Evolutionary conservation across 495 filamentous ascomycete species (phyloP), one percentile per base, ranked within the genome.

Genomic region (Penicillium ochrochloron): DNA sequence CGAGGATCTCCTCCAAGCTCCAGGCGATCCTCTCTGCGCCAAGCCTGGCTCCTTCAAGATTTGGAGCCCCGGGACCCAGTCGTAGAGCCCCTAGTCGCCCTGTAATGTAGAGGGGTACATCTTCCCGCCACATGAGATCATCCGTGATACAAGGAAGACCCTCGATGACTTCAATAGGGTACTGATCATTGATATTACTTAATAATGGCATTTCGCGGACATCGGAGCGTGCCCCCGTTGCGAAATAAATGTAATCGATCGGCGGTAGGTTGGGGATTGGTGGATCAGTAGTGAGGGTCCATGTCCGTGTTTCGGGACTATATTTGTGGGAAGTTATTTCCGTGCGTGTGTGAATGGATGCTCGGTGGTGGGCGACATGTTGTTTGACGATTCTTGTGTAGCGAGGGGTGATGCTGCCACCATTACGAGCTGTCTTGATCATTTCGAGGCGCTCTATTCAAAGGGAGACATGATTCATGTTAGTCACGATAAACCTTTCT

Each of bases 221-320:
- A 63, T 89, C 78, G 4, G 82, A 74, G 29, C 76, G 65, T 33
- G 85, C 77, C 3, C 87, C 87, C 0, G 87, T 89, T 21, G 88
- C 86, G 60, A 85, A 88, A 68, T 87, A 86, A 64, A 89, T 85
- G 73, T 87, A 86, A 71, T 90, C 86, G 59, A 89, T 83, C 21
- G 65, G 70, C 5, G 83, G 82, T 7, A 88, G 76, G 19, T 77
- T 72, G 1, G 80, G 75, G 31, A 83, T 82, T 8, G 81, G 73
- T 2, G 83, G 83, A 35, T 80, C 71, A 8, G 86, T 82, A 9
- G 68, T 68, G 0, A 88, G 65, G 0, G 69, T 65, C 88, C 86
- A 89, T 14, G 80, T 82, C 29, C 77, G 67, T 0, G 78, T 70
- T 11, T 66, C 66, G 19, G 71, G 31, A 56, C 76, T 66, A 59